These are phyloP conservation scores for Botrytis porri DNA, from an alignment of 2,329 filamentous ascomycete genomes.

Conservation along the genomic window DNA sequence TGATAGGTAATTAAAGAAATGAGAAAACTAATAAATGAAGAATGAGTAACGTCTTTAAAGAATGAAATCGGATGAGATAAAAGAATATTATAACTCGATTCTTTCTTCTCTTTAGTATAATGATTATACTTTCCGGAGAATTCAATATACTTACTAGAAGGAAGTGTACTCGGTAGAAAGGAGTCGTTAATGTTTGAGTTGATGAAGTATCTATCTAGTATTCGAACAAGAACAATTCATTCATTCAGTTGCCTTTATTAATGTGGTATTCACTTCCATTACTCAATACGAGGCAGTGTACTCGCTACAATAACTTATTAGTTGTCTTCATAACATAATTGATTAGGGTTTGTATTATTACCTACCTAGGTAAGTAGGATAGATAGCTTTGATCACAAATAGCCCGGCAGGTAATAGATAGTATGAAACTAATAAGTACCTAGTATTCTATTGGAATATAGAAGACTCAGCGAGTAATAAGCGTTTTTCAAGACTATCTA, in stretches of 20 bases:
- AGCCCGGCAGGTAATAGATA: background rate
- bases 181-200: background rate
- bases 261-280: background rate
- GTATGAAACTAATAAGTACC: background rate
- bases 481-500: background rate
- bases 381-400: background rate
- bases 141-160: background rate
- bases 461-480: background rate
- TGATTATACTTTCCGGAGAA: background rate
- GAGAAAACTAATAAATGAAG: background rate
- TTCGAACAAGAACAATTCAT: background rate
- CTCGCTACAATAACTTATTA: background rate
- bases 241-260: background rate
- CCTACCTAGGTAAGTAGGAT: background rate
- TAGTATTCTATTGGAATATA: background rate
- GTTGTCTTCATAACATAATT: background rate
- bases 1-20: background rate
- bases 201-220: background rate
- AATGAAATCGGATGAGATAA: background rate
- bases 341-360: background rate
- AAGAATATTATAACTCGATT: background rate
- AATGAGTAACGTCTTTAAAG: background rate
- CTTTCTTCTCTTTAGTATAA: background rate
- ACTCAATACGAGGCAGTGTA: background rate
- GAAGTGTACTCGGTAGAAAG: background rate